Evolutionary conservation across 768 basidiomycete genomes (phyloP), one percentile per base, ranked within the genome.

Genomic region (Tephrocybe rancida): DNA sequence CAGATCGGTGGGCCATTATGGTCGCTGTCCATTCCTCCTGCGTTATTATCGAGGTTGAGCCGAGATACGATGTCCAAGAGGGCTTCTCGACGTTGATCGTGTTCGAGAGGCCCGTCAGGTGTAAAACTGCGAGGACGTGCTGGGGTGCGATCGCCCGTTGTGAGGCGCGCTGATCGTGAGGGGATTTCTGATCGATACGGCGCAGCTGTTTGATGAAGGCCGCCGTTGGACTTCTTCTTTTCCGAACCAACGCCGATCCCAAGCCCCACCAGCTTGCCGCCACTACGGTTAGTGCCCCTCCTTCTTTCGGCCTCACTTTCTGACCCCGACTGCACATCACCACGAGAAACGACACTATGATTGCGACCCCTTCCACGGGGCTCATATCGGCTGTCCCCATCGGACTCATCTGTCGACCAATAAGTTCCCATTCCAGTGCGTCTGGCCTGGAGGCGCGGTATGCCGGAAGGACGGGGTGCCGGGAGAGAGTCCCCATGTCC

Each of bases 331-430:
- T 73, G 64, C n/a, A 72, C 61, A 10, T 74, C 73, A 1, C 74
- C 73, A 51, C 80, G 80, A 6, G 76, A 70, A 22, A 81, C 75
- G 10, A 73, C 74, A 16, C 35, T 16, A 16, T 16, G 35, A 8
- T 37, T 18, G 39, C 66, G 68, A 16, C 75, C 70, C 32, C 67
- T 64, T 39, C 65, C 63, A 43, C 70, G 70, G n/a, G 56, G 61
- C 48, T 80, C 76, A 57, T 73, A 74, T 13, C 66, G 72, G 26
- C 60, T 62, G 52, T 80, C 78, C 3, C 77, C 48, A 48, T 81
- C 78, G 10, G 80, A 81, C 25, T 79, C 77, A 42, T 77, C 73
- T 1, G 68, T 54, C 5, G 56, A 66, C 16, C 56, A 51, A 9
- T 59, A 58, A 11, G 63, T 55, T 24, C 56, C 60, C n/a, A 62